Conservation (phyloP, 2,329 filamentous ascomycete species). For the Rutstroemia sp. region DNA sequence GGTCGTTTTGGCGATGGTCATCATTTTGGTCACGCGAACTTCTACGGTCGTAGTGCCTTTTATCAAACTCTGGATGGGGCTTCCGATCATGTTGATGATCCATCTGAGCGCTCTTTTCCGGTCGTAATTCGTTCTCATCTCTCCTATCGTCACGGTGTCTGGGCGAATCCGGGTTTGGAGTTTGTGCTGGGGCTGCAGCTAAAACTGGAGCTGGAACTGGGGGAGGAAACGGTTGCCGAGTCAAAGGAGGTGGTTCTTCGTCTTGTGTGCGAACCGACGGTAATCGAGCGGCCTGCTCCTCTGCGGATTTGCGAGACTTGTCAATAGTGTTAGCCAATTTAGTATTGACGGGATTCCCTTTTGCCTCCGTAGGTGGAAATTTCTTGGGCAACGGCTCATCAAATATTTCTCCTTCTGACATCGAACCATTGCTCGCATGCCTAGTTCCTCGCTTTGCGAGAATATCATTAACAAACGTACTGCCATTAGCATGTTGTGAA, state of each 20-base stretch:
- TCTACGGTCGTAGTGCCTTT: slow-evolving; percentile 12
- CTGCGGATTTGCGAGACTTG: slow-evolving; percentile 13
- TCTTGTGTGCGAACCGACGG: slow-evolving; percentile 11
- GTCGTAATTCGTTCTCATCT: slow-evolving; percentile 17
- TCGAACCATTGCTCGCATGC: slow-evolving; percentile 19
- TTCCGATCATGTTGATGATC: slow-evolving; percentile 17
- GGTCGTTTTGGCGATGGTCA: slow-evolving; percentile 12
- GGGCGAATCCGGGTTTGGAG: slow-evolving; percentile 2
- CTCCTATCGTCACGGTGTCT: slow-evolving; percentile 17
- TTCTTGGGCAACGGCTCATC: slow-evolving; percentile 22
- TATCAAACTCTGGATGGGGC: slow-evolving; percentile 13
- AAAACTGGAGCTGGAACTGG: not conserved
- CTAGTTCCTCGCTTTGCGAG: slow-evolving; percentile 11
- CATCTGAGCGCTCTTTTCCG: slow-evolving; percentile 11
- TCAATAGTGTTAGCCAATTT: slow-evolving; percentile 14
- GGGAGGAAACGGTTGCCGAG: slow-evolving; percentile 11
- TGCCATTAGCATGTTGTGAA: slow-evolving; percentile 13
- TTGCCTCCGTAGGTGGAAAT: slow-evolving; percentile 15
- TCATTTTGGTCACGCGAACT: slow-evolving; percentile 17
- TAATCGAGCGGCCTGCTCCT: slow-evolving; percentile 8
- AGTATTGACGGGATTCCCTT: slow-evolving; percentile 12
- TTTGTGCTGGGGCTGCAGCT: not conserved
- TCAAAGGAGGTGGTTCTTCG: slow-evolving; percentile 10
- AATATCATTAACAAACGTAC: slow-evolving; percentile 5
- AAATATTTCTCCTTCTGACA: slow-evolving; percentile 28